A percentile compares a stretch with the other conserved stretches of the same genome.
These are phyloP conservation scores for Mallotus repandus DNA, from an alignment of 441 rosid genomes.

Conservation along the genomic window DNA sequence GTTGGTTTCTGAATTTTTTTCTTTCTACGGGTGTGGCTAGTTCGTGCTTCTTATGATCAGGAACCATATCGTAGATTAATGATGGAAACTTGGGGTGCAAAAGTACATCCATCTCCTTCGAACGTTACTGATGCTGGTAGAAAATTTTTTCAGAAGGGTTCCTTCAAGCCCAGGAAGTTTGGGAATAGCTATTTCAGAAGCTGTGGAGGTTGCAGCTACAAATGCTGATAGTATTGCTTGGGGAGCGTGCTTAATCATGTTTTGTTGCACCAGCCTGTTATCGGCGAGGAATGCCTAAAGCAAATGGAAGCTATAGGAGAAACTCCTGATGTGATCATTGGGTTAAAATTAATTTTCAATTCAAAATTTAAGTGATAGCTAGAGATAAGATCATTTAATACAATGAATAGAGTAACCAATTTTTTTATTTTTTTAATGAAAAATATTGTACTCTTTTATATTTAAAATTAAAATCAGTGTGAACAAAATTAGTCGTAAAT, in stretches of 20 bases:
- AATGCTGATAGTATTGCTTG: constrained; percentile 69
- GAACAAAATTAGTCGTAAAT: too few relatives aligned
- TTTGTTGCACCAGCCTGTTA: constrained; percentile 85
- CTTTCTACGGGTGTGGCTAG: constrained; percentile 80
- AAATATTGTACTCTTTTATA: too few relatives aligned
- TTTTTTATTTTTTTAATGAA: too few relatives aligned
- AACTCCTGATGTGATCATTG: constrained; percentile 82
- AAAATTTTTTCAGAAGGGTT: constrained; percentile 57
- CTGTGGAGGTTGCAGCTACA: constrained; percentile 82
- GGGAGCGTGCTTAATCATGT: constrained; percentile 96
- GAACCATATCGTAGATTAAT: constrained; percentile 87
- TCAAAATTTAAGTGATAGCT: too few relatives aligned
- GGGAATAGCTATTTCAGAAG: constrained; percentile 97
- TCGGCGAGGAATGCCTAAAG: constrained; percentile 81
- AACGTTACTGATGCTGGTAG: constrained; percentile 61
- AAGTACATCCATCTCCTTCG: constrained; percentile 91
- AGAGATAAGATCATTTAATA: too few relatives aligned
- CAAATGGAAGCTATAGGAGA: constrained; percentile 89
- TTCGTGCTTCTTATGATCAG: constrained; percentile 85
- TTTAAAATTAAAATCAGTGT: too few relatives aligned
- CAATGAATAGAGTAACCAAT: too few relatives aligned
- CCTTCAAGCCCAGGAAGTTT: constrained; percentile 82
- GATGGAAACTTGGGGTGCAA: constrained; percentile 99
- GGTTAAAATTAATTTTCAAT: constrained; percentile 25
- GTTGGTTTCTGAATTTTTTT: background rate